Percentiles rank a stretch among this genome's conserved stretches.
Conservation (phyloP, 495 filamentous ascomycete genomes). For the Aspergillus homomorphus region DNA sequence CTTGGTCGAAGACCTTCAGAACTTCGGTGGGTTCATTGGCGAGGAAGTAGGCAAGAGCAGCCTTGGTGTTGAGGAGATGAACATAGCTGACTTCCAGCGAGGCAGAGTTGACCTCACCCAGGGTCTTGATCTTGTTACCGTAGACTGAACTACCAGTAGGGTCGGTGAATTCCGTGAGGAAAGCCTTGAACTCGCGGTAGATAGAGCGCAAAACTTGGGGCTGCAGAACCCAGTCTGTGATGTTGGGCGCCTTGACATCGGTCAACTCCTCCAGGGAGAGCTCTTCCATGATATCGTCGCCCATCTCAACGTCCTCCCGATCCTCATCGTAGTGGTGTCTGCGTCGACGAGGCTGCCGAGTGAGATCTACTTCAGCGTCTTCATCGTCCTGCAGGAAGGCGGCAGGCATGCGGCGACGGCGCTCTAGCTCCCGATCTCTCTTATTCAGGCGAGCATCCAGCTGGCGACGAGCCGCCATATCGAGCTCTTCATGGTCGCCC, state of each 20-base stretch:
- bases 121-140: slow-evolving; percentile 83
- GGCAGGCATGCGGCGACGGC: slow-evolving; percentile 70
- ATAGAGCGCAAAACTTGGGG: slow-evolving; percentile 90
- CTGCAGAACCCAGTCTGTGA: slow-evolving; percentile 92
- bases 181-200: slow-evolving; percentile 93
- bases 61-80: slow-evolving; percentile 83
- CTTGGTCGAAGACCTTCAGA: slow-evolving; percentile 93
- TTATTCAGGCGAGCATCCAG: slow-evolving; percentile 80
- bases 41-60: slow-evolving; percentile 96
- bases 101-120: slow-evolving; percentile 95
- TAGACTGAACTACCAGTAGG: slow-evolving; percentile 86
- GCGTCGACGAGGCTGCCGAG: slow-evolving; percentile 72
- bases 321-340: slow-evolving; percentile 92
- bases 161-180: slow-evolving; percentile 94
- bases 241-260: slow-evolving; percentile 88
- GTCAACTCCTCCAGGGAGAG: slow-evolving; percentile 86
- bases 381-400: slow-evolving; percentile 91
- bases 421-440: slow-evolving; percentile 76
- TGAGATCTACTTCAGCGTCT: slow-evolving; percentile 76
- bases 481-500: slow-evolving; percentile 70
- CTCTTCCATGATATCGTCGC: slow-evolving; percentile 89
- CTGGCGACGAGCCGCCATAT: slow-evolving; percentile 65
- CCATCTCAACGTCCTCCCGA: slow-evolving; percentile 83
- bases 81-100: slow-evolving; percentile 94
- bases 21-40: slow-evolving; percentile 93